Base-by-base conservation (phyloP, 1,139 yeast genomes). In the Kluyveromyces marxianus region DNA sequence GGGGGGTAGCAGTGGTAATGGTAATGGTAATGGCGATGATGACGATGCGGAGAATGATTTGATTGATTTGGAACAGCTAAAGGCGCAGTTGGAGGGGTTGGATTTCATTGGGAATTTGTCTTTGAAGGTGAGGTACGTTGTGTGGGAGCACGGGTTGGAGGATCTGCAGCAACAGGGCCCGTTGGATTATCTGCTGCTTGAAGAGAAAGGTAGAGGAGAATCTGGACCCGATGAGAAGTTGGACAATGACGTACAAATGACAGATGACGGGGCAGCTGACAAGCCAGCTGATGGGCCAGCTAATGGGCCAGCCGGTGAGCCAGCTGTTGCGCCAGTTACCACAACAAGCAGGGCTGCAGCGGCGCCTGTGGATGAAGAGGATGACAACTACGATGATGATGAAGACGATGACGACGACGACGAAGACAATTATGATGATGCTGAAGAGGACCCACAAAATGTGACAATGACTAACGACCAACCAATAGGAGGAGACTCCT, bases 111-210 rank as follows among this genome's bases (percentile, higher is more conserved):
- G 76, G 47, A 69, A 74, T 45, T 65, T 83, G 41, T 82, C 88
- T 3, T 67, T 83, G 44, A 83, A 81, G 52, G 66, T 83, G 34
- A 69, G 92, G 54, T 83, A 83, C 54, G 72, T 83, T 24, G 67
- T 84, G 27, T 84, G 87, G 79, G 90, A 83, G 54, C 80, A 78
- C 57, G 92, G 89, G 4, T 74, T 84, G 14, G 86, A 81, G 57
- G 70, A 66, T 46, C 71, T 69, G 53, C 78, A 70, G 29, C 61
- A 58, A 44, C 51, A 58, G 24, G 64, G 63, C 7, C 50, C 54
- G 1, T 33, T 38, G 14, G 33, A 33, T 26, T 58, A 55, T 4
- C 48, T 50, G 5, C 53, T 32, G 7, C 7, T 55, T 4, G 60
- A 57, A 14, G 55, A 6, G 34, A 14, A 14, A 14, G 21, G 21